Evolutionary conservation across 768 basidiomycete species (phyloP), one percentile per base, ranked within the genome.

Genomic region (Pilatotrama ljubarskyi): DNA sequence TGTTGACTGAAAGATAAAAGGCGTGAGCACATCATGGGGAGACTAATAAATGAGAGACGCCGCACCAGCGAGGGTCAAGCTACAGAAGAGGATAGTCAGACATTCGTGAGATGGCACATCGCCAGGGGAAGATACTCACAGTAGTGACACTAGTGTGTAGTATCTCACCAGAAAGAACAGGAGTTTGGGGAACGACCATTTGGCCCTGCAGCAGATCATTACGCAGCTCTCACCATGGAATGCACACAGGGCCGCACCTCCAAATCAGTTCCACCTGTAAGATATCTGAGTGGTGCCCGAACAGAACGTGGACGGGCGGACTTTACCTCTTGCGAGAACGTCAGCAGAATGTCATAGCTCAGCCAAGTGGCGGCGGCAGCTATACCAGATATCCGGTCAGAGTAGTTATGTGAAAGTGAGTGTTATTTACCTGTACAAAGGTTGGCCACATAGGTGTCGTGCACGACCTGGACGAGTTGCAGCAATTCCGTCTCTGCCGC

Each of bases 141-240:
- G 17, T 9, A 60, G 11, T 3, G 46, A 60, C 1, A 54, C 10
- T 2, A 60, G 20, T 25, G 47, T 60, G 32, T 50, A 55, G 29
- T 60, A 60, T 20, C 59, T 37, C 17, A 60, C 53, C n/a, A 60
- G 14, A 18, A 60, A 18, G 48, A 55, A 60, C 18, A 60, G 52
- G 8, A 55, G 4, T 18, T 60, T 60, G 5, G 53, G 52, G 1
- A 55, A 18, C 4, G 59, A 60, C 59, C 59, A 60, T 18, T 40
- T 49, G 18, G 52, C 52, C n/a, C 59, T 60, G 40, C 43, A 4
- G 18, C 11, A 7, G 22, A n/a, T 29, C 11, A 44, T 10, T 32
- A 18, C 11, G 25, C 32, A 22, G 20, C 32, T 7, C 20, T 7
- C 18, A 26, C 11, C 3, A 32, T 15, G 15, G 3, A 11, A 1